Base-by-base conservation (phyloP, 2,329 filamentous ascomycete genomes). In the Nemania sp. region DNA sequence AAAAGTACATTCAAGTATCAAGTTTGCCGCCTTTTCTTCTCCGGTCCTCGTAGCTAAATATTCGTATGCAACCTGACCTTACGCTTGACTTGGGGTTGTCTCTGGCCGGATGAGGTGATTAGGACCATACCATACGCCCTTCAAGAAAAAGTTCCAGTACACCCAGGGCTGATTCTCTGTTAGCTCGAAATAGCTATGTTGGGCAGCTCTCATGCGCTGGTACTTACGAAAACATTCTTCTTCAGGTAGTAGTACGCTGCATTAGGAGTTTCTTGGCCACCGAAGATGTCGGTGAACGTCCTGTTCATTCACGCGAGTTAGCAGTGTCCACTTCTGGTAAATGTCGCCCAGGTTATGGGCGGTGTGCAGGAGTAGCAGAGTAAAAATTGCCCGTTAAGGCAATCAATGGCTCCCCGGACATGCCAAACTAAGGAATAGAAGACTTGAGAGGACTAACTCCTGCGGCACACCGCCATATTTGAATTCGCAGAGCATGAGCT, bases 401-500 rank as follows among this genome's bases (percentile, higher is more conserved):
- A n/a, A n/a, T n/a, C n/a, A n/a, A n/a, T n/a, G n/a, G n/a, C n/a
- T n/a, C n/a, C n/a, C n/a, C n/a, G n/a, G n/a, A n/a, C n/a, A n/a
- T n/a, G n/a, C n/a, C n/a, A n/a, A n/a, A n/a, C n/a, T n/a, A n/a
- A n/a, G n/a, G n/a, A n/a, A n/a, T n/a, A n/a, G n/a, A n/a, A n/a
- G n/a, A n/a, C n/a, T n/a, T n/a, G n/a, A n/a, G n/a, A n/a, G n/a
- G n/a, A n/a, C n/a, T n/a, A n/a, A n/a, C n/a, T 80, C 78, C 65
- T 78, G 75, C 11, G 78, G 78, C 46, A 76, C 74, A 32, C 77
- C 78, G 34, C 76, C 78, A 57, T 80, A 80, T 72, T 78, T 79
- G 72, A 80, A 80, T 72, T 80, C 78, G 65, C 76, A 77, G 53
- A 80, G 75, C 74, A 80, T 75, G 39, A 80, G 74, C 71, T 80